A percentile compares a stretch with the other conserved stretches of the same genome.
Evolutionary conservation across 1,284 basidiomycete genomes (phyloP).

Genomic region (Trichosporon sp.): DNA sequence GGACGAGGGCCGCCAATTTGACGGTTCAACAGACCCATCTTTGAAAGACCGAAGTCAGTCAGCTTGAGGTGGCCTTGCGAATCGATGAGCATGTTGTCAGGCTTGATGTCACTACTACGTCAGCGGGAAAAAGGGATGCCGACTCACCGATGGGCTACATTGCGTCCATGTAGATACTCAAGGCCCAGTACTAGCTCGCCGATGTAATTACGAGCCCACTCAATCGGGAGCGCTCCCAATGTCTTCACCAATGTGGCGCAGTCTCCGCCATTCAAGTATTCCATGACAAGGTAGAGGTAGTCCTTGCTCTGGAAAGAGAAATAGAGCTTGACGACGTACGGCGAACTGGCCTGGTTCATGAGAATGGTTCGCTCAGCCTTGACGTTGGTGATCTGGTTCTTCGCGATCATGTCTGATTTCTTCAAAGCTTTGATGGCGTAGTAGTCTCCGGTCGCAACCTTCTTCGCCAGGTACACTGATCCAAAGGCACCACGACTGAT

Average conservation of each 20-base stretch:
- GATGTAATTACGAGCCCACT: conserved; percentile 94
- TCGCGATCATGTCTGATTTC: conserved; percentile 99
- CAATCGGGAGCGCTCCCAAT: conserved; percentile 85
- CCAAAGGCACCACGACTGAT: conserved; percentile 99
- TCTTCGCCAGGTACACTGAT: conserved; percentile 95
- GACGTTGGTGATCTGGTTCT: conserved; percentile 99
- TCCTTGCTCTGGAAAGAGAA: conserved; percentile 97
- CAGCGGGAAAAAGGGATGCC: background rate
- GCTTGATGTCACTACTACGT: conserved; percentile 79
- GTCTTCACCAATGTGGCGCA: conserved; percentile 95
- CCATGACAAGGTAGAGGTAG: conserved; percentile 98
- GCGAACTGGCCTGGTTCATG: conserved; percentile 98
- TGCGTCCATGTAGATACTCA: conserved; percentile 88
- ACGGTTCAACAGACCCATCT: conserved; percentile 93
- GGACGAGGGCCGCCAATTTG: conserved; percentile 72
- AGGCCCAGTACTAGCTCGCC: conserved; percentile 93
- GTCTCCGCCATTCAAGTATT: conserved; percentile 94
- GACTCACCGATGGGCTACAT: conserved; percentile 90
- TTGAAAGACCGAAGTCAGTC: conserved; percentile 94
- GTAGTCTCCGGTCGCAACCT: conserved; percentile 96
- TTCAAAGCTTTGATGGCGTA: conserved; percentile 99
- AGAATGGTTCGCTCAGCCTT: conserved; percentile 99
- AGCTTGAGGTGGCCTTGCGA: conserved; percentile 92
- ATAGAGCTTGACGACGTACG: conserved; percentile 97
- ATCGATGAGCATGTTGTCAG: conserved; percentile 95